Conservation (phyloP, 2,329 filamentous ascomycete genomes). For the Stemphylium vesicarium region DNA sequence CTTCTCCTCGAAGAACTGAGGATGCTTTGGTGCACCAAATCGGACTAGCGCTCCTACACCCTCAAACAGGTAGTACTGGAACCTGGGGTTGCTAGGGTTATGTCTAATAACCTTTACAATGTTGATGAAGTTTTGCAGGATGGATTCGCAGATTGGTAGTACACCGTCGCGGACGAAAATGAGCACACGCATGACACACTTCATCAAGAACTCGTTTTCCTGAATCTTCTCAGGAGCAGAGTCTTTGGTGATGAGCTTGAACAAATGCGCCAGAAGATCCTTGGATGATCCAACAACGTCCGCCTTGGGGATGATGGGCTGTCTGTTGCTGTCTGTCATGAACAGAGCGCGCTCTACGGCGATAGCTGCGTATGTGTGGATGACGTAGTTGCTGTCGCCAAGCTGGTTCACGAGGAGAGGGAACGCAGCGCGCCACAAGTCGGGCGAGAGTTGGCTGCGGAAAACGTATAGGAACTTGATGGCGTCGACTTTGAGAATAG, state of each 20-base stretch:
- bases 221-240: conserved; percentile 88
- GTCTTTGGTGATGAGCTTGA: conserved; percentile 88
- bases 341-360: conserved; percentile 92
- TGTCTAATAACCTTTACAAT: conserved; percentile 92
- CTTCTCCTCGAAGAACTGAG: conserved; percentile 76
- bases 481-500: conserved; percentile 93
- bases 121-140: conserved; percentile 82
- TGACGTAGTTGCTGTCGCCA: conserved; percentile 88
- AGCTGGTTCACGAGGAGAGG: conserved; percentile 90
- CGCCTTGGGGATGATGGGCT: conserved; percentile 78
- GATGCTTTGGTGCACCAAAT: conserved; percentile 71
- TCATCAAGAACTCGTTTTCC: conserved; percentile 98
- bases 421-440: conserved; percentile 90
- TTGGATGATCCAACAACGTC: conserved; percentile 83
- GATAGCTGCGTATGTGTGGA: conserved; percentile 97
- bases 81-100: conserved; percentile 96
- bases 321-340: conserved; percentile 75
- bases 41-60: conserved; percentile 87
- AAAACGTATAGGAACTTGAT: conserved; percentile 99
- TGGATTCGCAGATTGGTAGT: conserved; percentile 72
- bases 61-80: conserved; percentile 99
- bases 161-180: conserved; percentile 90
- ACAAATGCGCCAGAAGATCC: conserved; percentile 86
- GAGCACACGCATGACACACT: conserved; percentile 95
- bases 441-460: conserved; percentile 89